phyloP scores from a whole-genome alignment of 345 rosid genomes.

The Eucalyptus viminalis region DNA sequence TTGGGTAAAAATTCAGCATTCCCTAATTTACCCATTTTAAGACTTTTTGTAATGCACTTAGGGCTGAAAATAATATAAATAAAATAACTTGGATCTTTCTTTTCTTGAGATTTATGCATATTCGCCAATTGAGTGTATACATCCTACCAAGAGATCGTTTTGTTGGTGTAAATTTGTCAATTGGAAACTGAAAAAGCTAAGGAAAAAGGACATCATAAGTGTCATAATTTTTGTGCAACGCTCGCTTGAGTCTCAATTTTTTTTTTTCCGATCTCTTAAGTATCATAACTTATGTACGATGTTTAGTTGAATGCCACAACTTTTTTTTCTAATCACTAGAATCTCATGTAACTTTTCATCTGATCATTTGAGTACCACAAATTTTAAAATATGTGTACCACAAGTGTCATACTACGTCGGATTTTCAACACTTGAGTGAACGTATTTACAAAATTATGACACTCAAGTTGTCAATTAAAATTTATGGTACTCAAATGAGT shows the following conservation, averaged over 20 bases:
- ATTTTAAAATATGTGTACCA: neutral
- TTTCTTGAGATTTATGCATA: neutral
- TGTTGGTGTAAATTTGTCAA: neutral
- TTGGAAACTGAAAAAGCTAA: no score
- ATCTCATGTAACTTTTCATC: no score
- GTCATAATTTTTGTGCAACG: accelerated
- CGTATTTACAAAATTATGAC: neutral
- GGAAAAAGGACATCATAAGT: neutral
- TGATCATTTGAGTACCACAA: neutral
- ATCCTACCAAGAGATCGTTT: neutral
- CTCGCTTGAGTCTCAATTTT: neutral
- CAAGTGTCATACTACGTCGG: neutral
- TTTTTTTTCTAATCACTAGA: no score
- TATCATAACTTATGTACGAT: neutral
- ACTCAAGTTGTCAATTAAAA: neutral
- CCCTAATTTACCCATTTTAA: neutral
- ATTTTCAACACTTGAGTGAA: neutral
- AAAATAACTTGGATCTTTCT: no score
- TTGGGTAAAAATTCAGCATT: neutral
- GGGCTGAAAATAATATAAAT: no score
- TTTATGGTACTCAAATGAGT: no score
- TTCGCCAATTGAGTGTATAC: neutral
- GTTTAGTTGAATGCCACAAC: neutral
- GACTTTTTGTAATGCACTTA: neutral
- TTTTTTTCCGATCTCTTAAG: neutral